phyloP scores from a whole-genome alignment of 805 yeast genomes.

The Blastobotrys attinorum region DNA sequence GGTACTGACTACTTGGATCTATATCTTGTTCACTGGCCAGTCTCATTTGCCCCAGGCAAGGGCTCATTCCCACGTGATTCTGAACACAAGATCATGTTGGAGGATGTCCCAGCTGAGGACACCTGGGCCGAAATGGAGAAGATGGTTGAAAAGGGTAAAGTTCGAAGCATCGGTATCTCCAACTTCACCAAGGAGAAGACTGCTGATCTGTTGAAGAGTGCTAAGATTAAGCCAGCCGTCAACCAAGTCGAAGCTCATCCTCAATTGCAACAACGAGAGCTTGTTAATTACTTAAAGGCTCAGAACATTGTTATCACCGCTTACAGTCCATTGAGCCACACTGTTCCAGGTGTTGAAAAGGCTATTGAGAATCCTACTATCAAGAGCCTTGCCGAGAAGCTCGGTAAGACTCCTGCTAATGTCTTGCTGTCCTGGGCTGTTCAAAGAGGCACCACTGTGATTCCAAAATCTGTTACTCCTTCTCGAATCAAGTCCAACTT shows the following conservation, averaged over 20 bases:
- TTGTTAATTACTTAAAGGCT: slow-evolving; percentile 37
- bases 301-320: slow-evolving; percentile 50
- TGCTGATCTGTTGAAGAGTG: slow-evolving; percentile 41
- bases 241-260: slow-evolving; percentile 60
- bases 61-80: slow-evolving; percentile 20
- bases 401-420: slow-evolving; percentile 50
- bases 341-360: slow-evolving; percentile 3
- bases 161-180: slow-evolving; percentile 72
- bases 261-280: slow-evolving; percentile 36
- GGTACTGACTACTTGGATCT: slow-evolving; percentile 46
- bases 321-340: slow-evolving; percentile 40
- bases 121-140: slow-evolving; percentile 51
- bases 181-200: slow-evolving; percentile 42
- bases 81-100: slow-evolving; percentile 22
- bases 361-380: slow-evolving; percentile 47
- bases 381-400: slow-evolving; percentile 43
- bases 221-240: slow-evolving; percentile 52
- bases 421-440: slow-evolving; percentile 74
- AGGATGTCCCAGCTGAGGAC: slow-evolving; percentile 28
- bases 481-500: slow-evolving; percentile 51
- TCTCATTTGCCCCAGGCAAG: slow-evolving; percentile 32
- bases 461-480: slow-evolving; percentile 70
- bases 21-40: slow-evolving; percentile 48
- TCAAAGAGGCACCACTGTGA: slow-evolving; percentile 61
- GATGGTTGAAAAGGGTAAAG: slow-evolving; percentile 42